Evolutionary conservation across 768 basidiomycete genomes (phyloP).

Genomic region (Mycena latifolia): DNA sequence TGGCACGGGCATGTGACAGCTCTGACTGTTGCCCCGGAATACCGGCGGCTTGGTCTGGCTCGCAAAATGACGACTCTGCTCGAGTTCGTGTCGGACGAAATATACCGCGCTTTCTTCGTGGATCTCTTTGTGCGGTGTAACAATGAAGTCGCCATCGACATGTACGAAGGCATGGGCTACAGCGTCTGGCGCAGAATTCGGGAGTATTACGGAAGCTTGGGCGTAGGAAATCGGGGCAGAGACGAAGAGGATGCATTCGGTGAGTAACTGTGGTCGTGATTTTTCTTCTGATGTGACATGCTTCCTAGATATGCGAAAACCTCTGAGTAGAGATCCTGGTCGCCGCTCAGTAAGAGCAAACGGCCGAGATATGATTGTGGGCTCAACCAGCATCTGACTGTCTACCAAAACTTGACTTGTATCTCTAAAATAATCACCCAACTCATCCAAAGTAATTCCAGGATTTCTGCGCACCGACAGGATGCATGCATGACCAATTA

Average conservation of each 20-base stretch:
- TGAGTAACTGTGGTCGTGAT: slow-evolving; percentile 51
- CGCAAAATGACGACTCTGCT: slow-evolving; percentile 89
- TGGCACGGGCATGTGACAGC: slow-evolving; percentile 98
- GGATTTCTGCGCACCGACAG: background rate
- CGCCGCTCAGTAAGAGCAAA: slow-evolving; percentile 78
- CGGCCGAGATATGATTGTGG: slow-evolving; percentile 78
- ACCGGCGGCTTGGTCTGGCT: slow-evolving; percentile 89
- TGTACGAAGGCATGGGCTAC: slow-evolving; percentile 96
- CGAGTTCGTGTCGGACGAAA: slow-evolving; percentile 85
- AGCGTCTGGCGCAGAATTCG: slow-evolving; percentile 92
- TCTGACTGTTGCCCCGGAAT: slow-evolving; percentile 93
- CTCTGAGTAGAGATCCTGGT: slow-evolving; percentile 69
- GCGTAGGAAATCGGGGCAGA: slow-evolving; percentile 74
- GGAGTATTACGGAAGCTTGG: slow-evolving; percentile 88
- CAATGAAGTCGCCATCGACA: slow-evolving; percentile 86
- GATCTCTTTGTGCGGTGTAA: slow-evolving; percentile 96
- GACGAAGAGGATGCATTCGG: slow-evolving; percentile 95
- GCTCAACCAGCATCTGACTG: background rate
- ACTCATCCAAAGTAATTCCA: background rate
- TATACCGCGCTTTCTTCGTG: slow-evolving; percentile 89
- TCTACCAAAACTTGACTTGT: background rate
- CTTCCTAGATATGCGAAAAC: slow-evolving; percentile 75
- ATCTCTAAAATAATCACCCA: slow-evolving; percentile 2
- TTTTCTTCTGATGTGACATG: background rate
- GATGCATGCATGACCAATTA: background rate